Evolutionary conservation across 176 grass and related monocot species (phyloP).

Genomic region (Melocanna baccifera): DNA sequence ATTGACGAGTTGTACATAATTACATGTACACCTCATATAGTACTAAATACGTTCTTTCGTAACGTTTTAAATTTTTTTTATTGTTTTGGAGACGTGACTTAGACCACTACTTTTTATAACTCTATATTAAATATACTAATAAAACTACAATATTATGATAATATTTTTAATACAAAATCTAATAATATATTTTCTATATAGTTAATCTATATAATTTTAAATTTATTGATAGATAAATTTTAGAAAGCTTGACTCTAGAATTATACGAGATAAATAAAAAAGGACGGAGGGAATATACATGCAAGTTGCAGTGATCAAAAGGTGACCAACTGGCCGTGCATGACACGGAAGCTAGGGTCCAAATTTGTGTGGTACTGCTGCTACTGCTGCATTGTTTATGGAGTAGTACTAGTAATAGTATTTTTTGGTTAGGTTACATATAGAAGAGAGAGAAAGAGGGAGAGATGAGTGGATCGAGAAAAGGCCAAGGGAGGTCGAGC

Average conservation of each 20-base stretch:
- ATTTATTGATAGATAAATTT: too few species aligned
- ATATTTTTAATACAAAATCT: too few species aligned
- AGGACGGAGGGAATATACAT: not conserved
- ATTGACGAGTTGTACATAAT: not conserved
- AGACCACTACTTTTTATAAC: too few species aligned
- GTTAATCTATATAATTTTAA: too few species aligned
- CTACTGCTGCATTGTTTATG: not conserved
- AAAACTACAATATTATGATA: too few species aligned
- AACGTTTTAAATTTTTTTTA: too few species aligned
- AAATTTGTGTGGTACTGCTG: not conserved
- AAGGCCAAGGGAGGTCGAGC: slow-evolving; percentile 1
- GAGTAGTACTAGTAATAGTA: not conserved
- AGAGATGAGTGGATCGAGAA: not conserved
- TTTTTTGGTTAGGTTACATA: not conserved
- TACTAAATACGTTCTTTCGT: too few species aligned
- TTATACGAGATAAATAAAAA: too few species aligned
- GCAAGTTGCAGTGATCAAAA: slow-evolving; percentile 13
- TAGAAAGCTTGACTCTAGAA: too few species aligned
- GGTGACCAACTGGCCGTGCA: not conserved
- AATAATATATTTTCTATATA: too few species aligned
- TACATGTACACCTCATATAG: not conserved
- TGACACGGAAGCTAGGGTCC: slow-evolving; percentile 1
- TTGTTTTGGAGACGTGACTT: too few species aligned
- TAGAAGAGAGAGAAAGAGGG: not conserved
- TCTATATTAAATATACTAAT: too few species aligned